Evolutionary conservation across 2,329 filamentous ascomycete genomes (phyloP).

Genomic region (Thelonectria rubi): DNA sequence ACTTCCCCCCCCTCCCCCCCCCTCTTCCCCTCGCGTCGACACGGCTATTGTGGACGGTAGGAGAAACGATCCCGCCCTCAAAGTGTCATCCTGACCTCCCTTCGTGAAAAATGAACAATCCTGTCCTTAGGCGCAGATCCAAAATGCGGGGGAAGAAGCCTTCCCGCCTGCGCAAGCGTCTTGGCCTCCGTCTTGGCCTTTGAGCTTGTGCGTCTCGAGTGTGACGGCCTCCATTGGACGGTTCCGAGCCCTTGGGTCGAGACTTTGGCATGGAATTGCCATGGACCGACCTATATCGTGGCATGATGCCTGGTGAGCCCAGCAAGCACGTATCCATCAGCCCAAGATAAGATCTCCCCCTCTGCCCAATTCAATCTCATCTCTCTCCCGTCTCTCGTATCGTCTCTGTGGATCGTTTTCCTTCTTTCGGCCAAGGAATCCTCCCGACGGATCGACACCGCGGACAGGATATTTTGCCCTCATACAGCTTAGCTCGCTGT

Average conservation of each 20-base stretch:
- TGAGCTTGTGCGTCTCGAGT: neutral
- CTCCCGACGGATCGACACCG: slow-evolving; percentile 14
- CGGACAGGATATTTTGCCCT: slow-evolving; percentile 19
- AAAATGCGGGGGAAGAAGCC: neutral
- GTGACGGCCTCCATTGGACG: neutral
- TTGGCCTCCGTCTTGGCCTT: neutral
- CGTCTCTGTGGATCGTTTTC: slow-evolving; percentile 4
- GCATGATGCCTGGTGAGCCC: too few relatives aligned
- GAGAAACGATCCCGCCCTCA: neutral
- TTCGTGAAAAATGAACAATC: slow-evolving; percentile 4
- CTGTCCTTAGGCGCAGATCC: neutral
- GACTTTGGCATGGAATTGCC: neutral
- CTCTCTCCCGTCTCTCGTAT: neutral
- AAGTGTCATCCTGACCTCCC: neutral
- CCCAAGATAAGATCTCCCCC: neutral
- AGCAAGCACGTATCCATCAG: neutral
- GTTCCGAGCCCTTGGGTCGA: neutral
- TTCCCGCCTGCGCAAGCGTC: neutral
- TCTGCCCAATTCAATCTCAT: neutral
- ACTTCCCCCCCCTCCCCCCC: neutral
- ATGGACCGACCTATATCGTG: neutral
- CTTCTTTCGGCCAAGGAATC: slow-evolving; percentile 9
- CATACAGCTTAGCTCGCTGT: slow-evolving; percentile 13
- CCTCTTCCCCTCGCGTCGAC: neutral
- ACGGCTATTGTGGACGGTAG: neutral